Evolutionary conservation across 768 basidiomycete genomes (phyloP).

Genomic region (Holtermanniella nyarrowii): DNA sequence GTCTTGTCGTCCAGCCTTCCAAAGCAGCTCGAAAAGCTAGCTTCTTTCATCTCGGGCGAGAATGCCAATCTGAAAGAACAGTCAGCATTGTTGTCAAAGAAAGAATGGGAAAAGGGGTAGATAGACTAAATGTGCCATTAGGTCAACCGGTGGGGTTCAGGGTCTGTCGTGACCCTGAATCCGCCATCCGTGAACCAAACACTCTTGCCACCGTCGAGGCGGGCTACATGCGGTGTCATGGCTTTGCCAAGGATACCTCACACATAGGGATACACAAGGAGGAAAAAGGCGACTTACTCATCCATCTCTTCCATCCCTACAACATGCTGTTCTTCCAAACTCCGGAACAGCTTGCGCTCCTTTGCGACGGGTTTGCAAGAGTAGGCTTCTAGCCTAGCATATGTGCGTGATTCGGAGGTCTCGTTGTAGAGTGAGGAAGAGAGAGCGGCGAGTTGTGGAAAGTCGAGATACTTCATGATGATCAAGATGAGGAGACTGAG

Average conservation of each 20-base stretch:
- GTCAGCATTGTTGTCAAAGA: neutral
- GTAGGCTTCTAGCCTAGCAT: constrained; percentile 91
- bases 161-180: neutral
- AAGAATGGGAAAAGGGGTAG: neutral
- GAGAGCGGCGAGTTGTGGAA: constrained; percentile 65
- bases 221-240: too few species aligned
- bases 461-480: constrained; percentile 83
- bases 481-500: constrained; percentile 1
- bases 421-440: constrained; percentile 73
- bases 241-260: too few species aligned
- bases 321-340: constrained; percentile 77
- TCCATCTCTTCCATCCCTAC: constrained; percentile 50
- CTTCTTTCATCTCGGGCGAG: constrained; percentile 61
- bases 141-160: neutral
- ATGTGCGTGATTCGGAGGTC: constrained; percentile 55
- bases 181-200: neutral
- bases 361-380: constrained; percentile 94
- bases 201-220: too few species aligned
- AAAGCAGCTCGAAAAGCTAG: constrained; percentile 70
- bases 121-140: neutral
- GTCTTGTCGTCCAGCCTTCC: constrained; percentile 68
- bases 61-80: constrained; percentile 42
- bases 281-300: constrained; percentile 25
- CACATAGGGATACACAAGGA: neutral
- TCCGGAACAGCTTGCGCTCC: constrained; percentile 91